Percentiles rank a stretch among this genome's conserved stretches.
Conservation (phyloP, 352 stramenopile species). For the Pythium aquatile region DNA sequence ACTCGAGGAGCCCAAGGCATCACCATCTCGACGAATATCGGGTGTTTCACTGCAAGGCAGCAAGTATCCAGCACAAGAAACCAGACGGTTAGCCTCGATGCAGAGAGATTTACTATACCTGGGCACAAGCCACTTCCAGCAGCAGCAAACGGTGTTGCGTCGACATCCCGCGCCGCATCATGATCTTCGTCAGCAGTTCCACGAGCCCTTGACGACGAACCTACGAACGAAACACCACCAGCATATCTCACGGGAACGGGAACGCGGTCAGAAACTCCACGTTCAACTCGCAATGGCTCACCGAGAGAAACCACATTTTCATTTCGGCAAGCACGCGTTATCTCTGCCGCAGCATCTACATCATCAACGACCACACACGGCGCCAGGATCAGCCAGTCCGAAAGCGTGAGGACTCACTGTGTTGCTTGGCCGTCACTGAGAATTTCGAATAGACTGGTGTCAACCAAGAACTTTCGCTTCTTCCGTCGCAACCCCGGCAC, state of each 20-base stretch:
- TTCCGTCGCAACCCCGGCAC: conserved; percentile 19
- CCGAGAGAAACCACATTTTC: conserved; percentile 24
- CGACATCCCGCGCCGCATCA: not conserved
- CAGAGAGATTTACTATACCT: conserved; percentile 15
- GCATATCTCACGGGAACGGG: conserved; percentile 9
- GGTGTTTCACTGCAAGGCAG: conserved; percentile 24
- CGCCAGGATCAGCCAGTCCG: conserved; percentile 5
- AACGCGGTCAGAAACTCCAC: conserved; percentile 22
- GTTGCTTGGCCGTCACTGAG: not conserved
- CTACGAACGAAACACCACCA: not conserved
- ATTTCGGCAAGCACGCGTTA: conserved; percentile 19
- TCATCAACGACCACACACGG: conserved; percentile 12
- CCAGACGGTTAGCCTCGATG: conserved; percentile 9
- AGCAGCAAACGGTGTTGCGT: conserved; percentile 2
- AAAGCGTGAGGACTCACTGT: conserved; percentile 5
- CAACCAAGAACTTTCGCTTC: conserved; percentile 41
- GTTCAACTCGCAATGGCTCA: conserved; percentile 23
- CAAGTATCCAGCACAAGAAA: conserved; percentile 18
- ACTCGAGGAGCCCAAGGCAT: not conserved
- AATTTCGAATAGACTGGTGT: conserved; percentile 51
- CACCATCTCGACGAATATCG: conserved; percentile 7
- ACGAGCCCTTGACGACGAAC: not conserved
- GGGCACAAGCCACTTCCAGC: conserved; percentile 14
- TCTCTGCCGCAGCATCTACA: not conserved
- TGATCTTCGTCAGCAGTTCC: not conserved